A percentile compares a stretch with the other conserved stretches of the same genome.
Conservation (phyloP, 2,329 filamentous ascomycete species). For the Venturia effusa region DNA sequence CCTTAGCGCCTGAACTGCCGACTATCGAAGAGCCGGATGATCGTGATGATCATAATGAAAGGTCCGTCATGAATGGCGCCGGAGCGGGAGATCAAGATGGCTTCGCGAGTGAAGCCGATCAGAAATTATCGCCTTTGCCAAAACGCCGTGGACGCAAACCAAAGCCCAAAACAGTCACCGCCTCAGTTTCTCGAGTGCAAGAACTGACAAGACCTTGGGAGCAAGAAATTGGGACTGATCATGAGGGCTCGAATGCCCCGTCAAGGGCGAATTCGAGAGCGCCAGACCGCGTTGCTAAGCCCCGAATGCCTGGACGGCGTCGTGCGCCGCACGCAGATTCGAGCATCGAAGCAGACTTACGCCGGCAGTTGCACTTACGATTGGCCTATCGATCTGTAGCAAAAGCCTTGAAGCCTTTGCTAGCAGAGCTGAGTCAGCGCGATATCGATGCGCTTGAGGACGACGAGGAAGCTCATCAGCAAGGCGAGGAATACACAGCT, state of each 20-base stretch:
- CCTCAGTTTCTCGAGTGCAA: conserved; percentile 20
- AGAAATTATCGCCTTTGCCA: conserved; percentile 4
- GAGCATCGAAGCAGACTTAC: conserved; percentile 35
- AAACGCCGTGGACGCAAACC: conserved; percentile 7
- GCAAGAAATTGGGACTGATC: conserved; percentile 22
- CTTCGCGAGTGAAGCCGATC: background rate
- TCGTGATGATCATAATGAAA: background rate
- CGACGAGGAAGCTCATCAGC: conserved; percentile 42
- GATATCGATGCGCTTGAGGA: conserved; percentile 47
- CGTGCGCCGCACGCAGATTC: conserved; percentile 36
- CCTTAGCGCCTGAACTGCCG: background rate
- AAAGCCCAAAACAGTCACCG: conserved; percentile 25
- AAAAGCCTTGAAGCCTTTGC: conserved; percentile 50
- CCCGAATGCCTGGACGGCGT: conserved; percentile 30
- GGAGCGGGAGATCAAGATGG: conserved; percentile 24
- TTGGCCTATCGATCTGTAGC: conserved; percentile 53
- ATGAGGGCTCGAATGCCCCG: conserved; percentile 25
- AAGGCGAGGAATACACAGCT: conserved; percentile 41
- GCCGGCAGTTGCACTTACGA: conserved; percentile 55
- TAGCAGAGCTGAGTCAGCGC: conserved; percentile 55
- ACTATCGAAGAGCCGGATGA: conserved; percentile 1
- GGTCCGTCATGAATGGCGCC: conserved; percentile 14
- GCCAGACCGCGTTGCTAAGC: conserved; percentile 14
- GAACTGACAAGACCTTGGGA: conserved; percentile 24
- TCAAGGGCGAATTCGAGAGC: conserved; percentile 1